These are phyloP conservation scores for Xerophyta viscosa DNA, from an alignment of 106 monocot species.

Conservation along the genomic window DNA sequence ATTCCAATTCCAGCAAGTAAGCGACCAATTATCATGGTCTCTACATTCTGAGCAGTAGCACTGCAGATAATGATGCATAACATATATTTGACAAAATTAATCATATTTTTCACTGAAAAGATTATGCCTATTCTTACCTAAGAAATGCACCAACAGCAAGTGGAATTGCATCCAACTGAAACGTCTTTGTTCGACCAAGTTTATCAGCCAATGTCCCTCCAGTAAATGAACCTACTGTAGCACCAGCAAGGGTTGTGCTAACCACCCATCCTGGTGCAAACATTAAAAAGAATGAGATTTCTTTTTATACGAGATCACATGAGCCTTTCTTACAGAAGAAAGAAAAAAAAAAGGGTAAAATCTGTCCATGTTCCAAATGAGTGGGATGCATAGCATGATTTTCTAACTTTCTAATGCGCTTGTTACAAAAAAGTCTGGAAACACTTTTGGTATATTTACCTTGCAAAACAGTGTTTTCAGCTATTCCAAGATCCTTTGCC, in stretches of 20 bases:
- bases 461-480: conserved; percentile 70
- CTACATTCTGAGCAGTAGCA: conserved; percentile 78
- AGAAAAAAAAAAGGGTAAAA: no score
- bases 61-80: conserved; percentile 30
- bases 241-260: conserved; percentile 62
- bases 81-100: no score
- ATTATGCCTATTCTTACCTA: conserved; percentile 23
- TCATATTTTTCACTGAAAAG: no score
- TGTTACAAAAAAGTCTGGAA: no score
- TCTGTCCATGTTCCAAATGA: no score
- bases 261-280: conserved; percentile 59
- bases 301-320: no score
- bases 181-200: conserved; percentile 69
- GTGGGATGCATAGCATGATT: no score
- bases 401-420: no score
- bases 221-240: conserved; percentile 69
- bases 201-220: conserved; percentile 74
- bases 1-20: conserved; percentile 95
- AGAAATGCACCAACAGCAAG: conserved; percentile 62
- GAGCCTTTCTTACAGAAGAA: no score
- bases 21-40: conserved; percentile 87
- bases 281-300: no score
- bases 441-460: no score
- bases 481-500: conserved; percentile 69
- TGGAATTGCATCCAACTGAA: conserved; percentile 66